Percentiles rank a stretch among this genome's conserved stretches.
Conservation (phyloP, 805 yeast species). For the Saccharomycopsis lassenensis region DNA sequence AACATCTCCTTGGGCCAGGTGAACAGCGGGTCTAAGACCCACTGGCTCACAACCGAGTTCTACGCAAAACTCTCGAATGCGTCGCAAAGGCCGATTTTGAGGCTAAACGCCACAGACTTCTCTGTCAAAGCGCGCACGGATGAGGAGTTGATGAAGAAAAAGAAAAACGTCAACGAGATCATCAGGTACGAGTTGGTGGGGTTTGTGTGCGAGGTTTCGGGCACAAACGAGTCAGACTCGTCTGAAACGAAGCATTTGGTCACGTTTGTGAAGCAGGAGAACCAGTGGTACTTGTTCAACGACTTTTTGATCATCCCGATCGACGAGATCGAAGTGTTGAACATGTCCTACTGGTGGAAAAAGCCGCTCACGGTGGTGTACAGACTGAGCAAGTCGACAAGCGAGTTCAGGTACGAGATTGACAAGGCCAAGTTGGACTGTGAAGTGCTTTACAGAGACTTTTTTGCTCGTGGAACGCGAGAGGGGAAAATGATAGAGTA, state of each 20-base stretch:
- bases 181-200: slow-evolving; percentile 55
- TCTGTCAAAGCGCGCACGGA: slow-evolving; percentile 17
- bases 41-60: slow-evolving; percentile 57
- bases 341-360: slow-evolving; percentile 71
- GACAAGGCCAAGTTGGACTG: slow-evolving; percentile 40
- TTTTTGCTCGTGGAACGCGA: slow-evolving; percentile 57
- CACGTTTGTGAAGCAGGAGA: slow-evolving; percentile 40
- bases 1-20: slow-evolving; percentile 16
- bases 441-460: slow-evolving; percentile 60
- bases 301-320: slow-evolving; percentile 80
- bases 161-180: slow-evolving; percentile 17
- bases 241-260: slow-evolving; percentile 48
- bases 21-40: slow-evolving; percentile 14
- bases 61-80: slow-evolving; percentile 31
- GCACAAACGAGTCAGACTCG: slow-evolving; percentile 34
- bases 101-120: slow-evolving; percentile 23
- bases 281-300: slow-evolving; percentile 75
- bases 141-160: slow-evolving; percentile 4
- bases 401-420: slow-evolving; percentile 35
- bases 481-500: slow-evolving; percentile 52
- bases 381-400: slow-evolving; percentile 35
- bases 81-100: slow-evolving; percentile 28
- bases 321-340: slow-evolving; percentile 60
- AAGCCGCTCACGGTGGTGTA: slow-evolving; percentile 65
- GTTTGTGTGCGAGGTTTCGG: slow-evolving; percentile 51